Conservation (phyloP, 2,329 filamentous ascomycete species). For the Sarocladium oryzae region DNA sequence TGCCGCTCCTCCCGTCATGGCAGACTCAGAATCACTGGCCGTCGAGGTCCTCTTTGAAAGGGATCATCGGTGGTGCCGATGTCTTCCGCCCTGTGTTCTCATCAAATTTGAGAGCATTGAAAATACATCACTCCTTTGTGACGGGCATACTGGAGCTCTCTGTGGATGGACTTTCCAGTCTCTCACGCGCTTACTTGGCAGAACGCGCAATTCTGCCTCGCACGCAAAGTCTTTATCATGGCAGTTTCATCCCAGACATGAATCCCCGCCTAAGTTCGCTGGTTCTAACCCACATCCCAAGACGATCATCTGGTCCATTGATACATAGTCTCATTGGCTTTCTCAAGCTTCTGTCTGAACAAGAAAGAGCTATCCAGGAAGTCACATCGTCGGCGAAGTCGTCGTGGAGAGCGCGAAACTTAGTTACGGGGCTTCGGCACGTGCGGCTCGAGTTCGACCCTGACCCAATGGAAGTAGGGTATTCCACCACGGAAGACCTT, state of each 20-base stretch:
- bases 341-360: conserved; percentile 37
- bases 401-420: conserved; percentile 31
- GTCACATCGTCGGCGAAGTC: conserved; percentile 13
- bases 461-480: conserved; percentile 31
- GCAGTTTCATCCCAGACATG: conserved; percentile 45
- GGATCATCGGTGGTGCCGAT: conserved; percentile 38
- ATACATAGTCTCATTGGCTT: conserved; percentile 42
- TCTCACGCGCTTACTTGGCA: conserved; percentile 33
- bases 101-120: conserved; percentile 44
- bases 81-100: conserved; percentile 47
- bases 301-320: conserved; percentile 44
- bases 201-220: conserved; percentile 38
- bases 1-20: conserved; percentile 22
- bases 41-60: conserved; percentile 28
- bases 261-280: conserved; percentile 49
- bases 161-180: conserved; percentile 27
- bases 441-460: conserved; percentile 49
- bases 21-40: conserved; percentile 19
- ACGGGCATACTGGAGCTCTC: conserved; percentile 45
- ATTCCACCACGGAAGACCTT: conserved; percentile 25
- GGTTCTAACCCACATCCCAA: conserved; percentile 48
- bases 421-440: conserved; percentile 45
- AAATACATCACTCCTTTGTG: conserved; percentile 54
- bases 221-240: conserved; percentile 39
- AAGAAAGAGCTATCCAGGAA: conserved; percentile 40